Evolutionary conservation across 805 yeast species (phyloP), one percentile per base, ranked within the genome.

Genomic region (Candida nanaspora): DNA sequence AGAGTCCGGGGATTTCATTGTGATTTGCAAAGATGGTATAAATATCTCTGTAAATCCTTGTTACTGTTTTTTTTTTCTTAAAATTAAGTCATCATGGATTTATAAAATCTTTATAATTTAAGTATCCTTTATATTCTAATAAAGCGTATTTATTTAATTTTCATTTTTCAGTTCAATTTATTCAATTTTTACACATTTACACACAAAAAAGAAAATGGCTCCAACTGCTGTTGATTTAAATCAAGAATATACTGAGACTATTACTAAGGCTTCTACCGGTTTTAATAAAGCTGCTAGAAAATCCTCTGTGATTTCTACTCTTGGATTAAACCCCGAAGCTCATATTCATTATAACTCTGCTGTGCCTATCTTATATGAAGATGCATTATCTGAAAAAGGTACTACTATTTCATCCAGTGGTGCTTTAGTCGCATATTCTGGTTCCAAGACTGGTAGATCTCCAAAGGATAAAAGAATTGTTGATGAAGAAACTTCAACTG

Each of bases 391-490:
- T 50, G 98, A 91, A 69, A 78, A 77, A 56, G 89, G 95, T 44
- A 89, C 97, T 33, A 88, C 94, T 42, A 83, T 91, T 53, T 80
- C 94, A 15, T 81, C 95, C 25, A 74, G 94, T 35, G 98, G 98
- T 61, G 96, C 98, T 37, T 74, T 91, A 51, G 83, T 91, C 66
- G 98, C 98, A 37, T 89, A 79, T 69, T 87, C 96, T 18, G 98
- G 98, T 59, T 70, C 78, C 51, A 91, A 91, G 70, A 91, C 98
- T 41, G 98, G 98, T 57, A 83, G 98, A 69, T 91, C 97, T 28
- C 98, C 98, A 62, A 86, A 85, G 72, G 98, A 91, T 70, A 91
- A 91, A 68, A 85, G 98, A 70, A 86, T 91, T 63, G 97, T 91
- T 47, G 97, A 89, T 56, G 98, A 93, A 71, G 83, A 78, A 53